Conservation (phyloP, 2,329 filamentous ascomycete species). For the Xenosphaeropsis pyriputrescens region DNA sequence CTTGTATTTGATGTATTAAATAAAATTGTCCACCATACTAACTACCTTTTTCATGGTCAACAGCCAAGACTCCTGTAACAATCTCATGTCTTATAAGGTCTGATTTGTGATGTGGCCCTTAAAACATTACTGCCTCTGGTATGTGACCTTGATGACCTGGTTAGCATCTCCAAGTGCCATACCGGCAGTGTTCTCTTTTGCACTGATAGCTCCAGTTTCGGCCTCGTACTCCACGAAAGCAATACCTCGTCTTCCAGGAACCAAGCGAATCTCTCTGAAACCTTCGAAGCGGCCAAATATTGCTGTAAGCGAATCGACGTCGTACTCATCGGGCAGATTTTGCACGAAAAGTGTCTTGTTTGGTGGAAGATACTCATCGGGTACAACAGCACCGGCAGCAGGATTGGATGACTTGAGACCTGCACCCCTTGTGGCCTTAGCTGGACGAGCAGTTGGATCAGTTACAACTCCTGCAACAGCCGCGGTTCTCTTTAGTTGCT, state of each 20-base stretch:
- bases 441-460: slow-evolving; percentile 36
- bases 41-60: no score
- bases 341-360: slow-evolving; percentile 96
- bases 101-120: no score
- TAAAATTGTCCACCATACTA: no score
- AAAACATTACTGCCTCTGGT: slow-evolving; percentile 72
- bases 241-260: slow-evolving; percentile 75
- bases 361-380: slow-evolving; percentile 94
- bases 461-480: slow-evolving; percentile 20
- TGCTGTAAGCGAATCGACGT: slow-evolving; percentile 61
- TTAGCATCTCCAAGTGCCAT: slow-evolving; percentile 63
- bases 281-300: slow-evolving; percentile 87
- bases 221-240: slow-evolving; percentile 95
- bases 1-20: no score
- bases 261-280: slow-evolving; percentile 82
- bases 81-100: no score
- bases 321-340: slow-evolving; percentile 78
- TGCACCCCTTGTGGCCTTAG: slow-evolving; percentile 54
- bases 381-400: slow-evolving; percentile 57
- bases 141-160: slow-evolving; percentile 85
- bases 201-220: slow-evolving; percentile 77
- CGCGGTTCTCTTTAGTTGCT: slow-evolving; percentile 53
- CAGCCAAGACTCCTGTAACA: no score
- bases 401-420: slow-evolving; percentile 66
- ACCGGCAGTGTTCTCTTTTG: slow-evolving; percentile 84